Percentiles rank a stretch among this genome's conserved stretches.
Conservation (phyloP, 495 filamentous ascomycete genomes). For the Penicilliopsis zonata region DNA sequence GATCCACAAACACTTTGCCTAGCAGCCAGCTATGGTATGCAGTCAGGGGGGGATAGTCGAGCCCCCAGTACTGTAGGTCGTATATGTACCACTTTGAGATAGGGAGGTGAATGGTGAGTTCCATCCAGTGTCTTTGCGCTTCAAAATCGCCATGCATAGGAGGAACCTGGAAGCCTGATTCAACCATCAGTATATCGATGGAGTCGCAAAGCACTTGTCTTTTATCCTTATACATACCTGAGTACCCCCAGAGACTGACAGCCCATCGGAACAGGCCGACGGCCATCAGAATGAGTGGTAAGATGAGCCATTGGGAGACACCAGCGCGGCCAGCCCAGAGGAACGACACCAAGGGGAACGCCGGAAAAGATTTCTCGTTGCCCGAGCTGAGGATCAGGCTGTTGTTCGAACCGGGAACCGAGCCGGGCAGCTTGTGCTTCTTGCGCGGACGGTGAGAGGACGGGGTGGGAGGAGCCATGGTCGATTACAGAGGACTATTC, state of each 20-base stretch:
- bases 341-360: slow-evolving; percentile 83
- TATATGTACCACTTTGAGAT: slow-evolving; percentile 95
- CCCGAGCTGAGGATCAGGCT: slow-evolving; percentile 31
- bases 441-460: slow-evolving; percentile 46
- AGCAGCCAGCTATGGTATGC: slow-evolving; percentile 95
- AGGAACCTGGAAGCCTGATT: slow-evolving; percentile 62
- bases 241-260: slow-evolving; percentile 86
- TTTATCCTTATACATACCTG: slow-evolving; percentile 42
- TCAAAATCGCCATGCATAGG: slow-evolving; percentile 97
- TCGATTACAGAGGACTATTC: slow-evolving; percentile 3
- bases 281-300: slow-evolving; percentile 78
- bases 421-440: slow-evolving; percentile 39
- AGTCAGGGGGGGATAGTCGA: slow-evolving; percentile 95
- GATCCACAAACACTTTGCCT: slow-evolving; percentile 58
- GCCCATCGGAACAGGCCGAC: slow-evolving; percentile 91
- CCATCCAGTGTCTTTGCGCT: slow-evolving; percentile 98
- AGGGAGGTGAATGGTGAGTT: slow-evolving; percentile 79
- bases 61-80: slow-evolving; percentile 91
- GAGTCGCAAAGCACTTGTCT: too few species aligned
- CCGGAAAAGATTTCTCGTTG: slow-evolving; percentile 31
- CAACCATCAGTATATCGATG: too few species aligned
- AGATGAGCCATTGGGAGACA: slow-evolving; percentile 83
- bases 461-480: slow-evolving; percentile 22
- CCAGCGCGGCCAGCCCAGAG: slow-evolving; percentile 79
- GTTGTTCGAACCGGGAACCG: slow-evolving; percentile 37